Base-by-base conservation (phyloP, 257 asterid species). In the Mitragyna speciosa region DNA sequence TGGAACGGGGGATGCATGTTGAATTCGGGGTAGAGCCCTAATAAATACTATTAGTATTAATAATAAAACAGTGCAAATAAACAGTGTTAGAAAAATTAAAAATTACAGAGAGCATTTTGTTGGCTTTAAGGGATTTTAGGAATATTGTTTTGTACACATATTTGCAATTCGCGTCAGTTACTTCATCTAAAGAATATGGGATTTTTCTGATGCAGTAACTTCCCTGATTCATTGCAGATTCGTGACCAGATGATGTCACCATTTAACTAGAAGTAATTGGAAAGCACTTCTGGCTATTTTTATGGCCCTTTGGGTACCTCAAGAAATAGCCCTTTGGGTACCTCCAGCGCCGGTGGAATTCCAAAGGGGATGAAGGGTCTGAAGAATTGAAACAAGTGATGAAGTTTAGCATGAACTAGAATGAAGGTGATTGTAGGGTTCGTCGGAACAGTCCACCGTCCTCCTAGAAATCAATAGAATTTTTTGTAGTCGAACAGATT, bases 171-270 rank as follows among this genome's bases (percentile, higher is more conserved):
- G 64, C 28, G 2, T 28, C 64, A 58, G 22, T 58, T 19, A 1
- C 26, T 22, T 58, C 28, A 20, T 41, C 12, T 41, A 15, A 77
- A 10, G 3, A 33, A 10, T 67, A 0, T 12, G 43, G 67, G 16
- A 1, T 6, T 45, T 39, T 47, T 49, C 54, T 72, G 64, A 49
- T 72, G 45, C 49, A n/a, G 36, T 69, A 26, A 11, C 74, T 72
- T 49, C 49, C 36, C 76, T 81, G 69, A 73, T 71, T 78, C 61
- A 28, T 69, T 82, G 91, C 92, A 92, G 97, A 89, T 80, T 76
- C 47, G 70, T 80, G 88, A 88, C 36, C 90, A 85, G 88, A 81
- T 64, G 12, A 72, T 51, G 63, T 67, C 82, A 6, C 76, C 83
- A 41, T 81, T 65, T 56, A 39, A 76, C 51, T 70, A 78, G 36